Base-by-base conservation (phyloP, 176 grass and related monocot genomes). In the Triticum dicoccoides region DNA sequence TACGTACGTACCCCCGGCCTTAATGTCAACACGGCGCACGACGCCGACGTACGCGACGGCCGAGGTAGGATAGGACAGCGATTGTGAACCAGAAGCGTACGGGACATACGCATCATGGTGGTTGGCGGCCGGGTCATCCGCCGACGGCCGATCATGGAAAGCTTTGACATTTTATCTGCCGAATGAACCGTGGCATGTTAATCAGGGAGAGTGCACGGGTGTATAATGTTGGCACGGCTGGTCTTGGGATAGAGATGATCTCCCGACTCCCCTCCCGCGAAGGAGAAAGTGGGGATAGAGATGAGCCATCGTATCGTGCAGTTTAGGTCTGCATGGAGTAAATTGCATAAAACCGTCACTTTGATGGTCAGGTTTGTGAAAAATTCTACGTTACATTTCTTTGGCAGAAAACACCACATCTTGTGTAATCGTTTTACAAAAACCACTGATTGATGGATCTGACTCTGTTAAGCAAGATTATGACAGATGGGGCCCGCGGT, bases 11-110 rank as follows among this genome's bases (percentile, higher is more conserved):
- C 47, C 20, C 24, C 10, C 4, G 4, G 15, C 7, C 27, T 4
- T 56, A 15, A 68, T 76, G 61, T 76, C 61, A 82, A 76, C 56
- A 41, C 64, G 52, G 65, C 73, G 65, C 73, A 83, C 65, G 80
- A 76, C 67, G 21, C 52, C 13, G 38, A 29, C 34, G 68, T 29
- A 38, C 34, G 68, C 51, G 41, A 80, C 41, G 29, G 58, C 14
- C 5, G 77, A 23, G 20, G 18, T 23, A 39, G 76, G 18, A 34
- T 7, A 24, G 72, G 72, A 47, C 73, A 39, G 81, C 52, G 49
- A 78, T 27, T 8, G 41, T 72, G 52, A 23, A 77, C 82, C 41
- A 30, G 17, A 13, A 34, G 56, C 75, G 65, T 83, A 88, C 73
- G 63, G 69, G n/a, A 32, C 79, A 54, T 14, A 29, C 79, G 9